Base-by-base conservation (phyloP, 202 grass and related monocot species). In the Zizania palustris region DNA sequence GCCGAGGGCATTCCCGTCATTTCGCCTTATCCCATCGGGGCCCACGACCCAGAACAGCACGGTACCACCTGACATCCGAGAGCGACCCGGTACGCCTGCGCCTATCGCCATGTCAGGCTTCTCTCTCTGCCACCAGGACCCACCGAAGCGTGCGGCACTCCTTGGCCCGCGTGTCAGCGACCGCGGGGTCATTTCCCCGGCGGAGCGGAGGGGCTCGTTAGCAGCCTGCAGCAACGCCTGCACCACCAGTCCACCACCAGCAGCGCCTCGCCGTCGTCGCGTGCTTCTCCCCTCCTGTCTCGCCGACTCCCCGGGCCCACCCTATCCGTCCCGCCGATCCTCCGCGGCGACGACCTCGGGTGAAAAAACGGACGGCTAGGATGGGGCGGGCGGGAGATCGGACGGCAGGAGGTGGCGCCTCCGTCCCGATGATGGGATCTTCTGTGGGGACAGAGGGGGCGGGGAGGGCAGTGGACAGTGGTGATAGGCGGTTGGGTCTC, bases 401-500 rank as follows among this genome's bases (percentile, higher is more conserved):
- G 33, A 55, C 37, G 45, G 33, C 6, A 0, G 0, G 10, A 0
- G 19, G 0, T 3, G 19, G 4, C 0, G 59, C 2, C 7, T 12
- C 28, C 2, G 4, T 12, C 28, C 15, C 10, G 44, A 33, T 2
- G 40, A 9, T 15, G 3, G 7, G 56, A 46, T 9, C 4, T 11
- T 71, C 4, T 6, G 13, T 46, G 58, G 57, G 14, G 56, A n/a
- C 4, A 4, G 3, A 9, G 1, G 28, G 22, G 5, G 14, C 5
- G 8, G 8, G 6, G 4, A 10, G 39, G 55, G 42, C 11, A 0
- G 0, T 1, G 10, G 16, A 2, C 18, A 44, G 4, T 61, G 54
- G 34, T 33, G 22, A 63, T 71, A 35, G 67, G 78, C 14, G 45
- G 58, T 20, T 33, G 59, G 59, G 34, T 58, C 71, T 42, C 45